Percentiles rank a stretch among this genome's conserved stretches.
Conservation (phyloP, 2,329 filamentous ascomycete species). For the Phialocephala subalpina region DNA sequence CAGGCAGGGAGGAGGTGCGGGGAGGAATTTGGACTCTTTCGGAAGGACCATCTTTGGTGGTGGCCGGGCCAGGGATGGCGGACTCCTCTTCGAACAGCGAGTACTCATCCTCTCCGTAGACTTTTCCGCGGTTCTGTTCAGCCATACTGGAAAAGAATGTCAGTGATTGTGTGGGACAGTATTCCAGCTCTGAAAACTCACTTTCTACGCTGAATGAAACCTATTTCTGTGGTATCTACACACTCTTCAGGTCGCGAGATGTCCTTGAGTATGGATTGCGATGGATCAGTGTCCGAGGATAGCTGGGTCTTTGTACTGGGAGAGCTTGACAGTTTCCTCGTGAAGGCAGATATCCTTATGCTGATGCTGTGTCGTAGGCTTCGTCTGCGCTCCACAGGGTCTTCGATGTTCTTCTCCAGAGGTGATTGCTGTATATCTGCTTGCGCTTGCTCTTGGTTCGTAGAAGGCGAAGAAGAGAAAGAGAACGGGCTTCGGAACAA, state of each 20-base stretch:
- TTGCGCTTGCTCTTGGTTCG: neutral
- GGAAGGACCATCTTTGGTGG: neutral
- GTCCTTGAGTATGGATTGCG: neutral
- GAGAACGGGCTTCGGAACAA: neutral
- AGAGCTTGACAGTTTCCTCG: neutral
- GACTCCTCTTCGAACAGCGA: neutral
- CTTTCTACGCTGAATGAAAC: neutral
- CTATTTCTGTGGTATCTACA: neutral
- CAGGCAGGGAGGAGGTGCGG: neutral
- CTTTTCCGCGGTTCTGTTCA: neutral
- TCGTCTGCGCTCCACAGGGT: neutral
- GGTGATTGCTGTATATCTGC: neutral
- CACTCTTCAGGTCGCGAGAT: neutral
- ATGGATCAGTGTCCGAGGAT: neutral
- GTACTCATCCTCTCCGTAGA: neutral
- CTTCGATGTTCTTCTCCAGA: neutral
- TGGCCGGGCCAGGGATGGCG: neutral
- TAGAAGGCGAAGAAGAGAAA: neutral
- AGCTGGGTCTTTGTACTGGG: neutral
- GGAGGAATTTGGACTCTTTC: neutral
- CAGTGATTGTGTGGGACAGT: neutral
- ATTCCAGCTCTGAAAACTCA: neutral
- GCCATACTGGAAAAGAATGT: neutral
- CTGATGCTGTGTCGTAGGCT: neutral
- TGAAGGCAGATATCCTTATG: neutral